Percentiles rank a stretch among this genome's conserved stretches.
phyloP scores from a whole-genome alignment of 495 filamentous ascomycete species.

The Glonium stellatum region DNA sequence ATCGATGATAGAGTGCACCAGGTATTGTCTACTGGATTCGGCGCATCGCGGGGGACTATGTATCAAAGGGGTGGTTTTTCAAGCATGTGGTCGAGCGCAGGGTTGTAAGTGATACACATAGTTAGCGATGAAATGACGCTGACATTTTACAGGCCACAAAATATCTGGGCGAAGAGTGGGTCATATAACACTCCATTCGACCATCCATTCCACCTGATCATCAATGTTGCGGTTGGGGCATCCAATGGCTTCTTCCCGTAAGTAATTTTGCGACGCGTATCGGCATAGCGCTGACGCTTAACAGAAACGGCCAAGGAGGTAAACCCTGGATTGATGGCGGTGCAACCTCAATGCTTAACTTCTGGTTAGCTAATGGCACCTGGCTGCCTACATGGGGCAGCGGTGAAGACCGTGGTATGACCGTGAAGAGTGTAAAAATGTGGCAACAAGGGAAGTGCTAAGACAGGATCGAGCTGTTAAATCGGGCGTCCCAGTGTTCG shows the following conservation, averaged over 20 bases:
- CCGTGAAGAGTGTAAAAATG: neutral
- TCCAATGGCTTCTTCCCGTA: conserved; percentile 3
- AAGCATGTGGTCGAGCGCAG: too few relatives aligned
- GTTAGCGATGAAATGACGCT: neutral
- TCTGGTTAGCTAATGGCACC: neutral
- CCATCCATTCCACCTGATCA: conserved; percentile 2
- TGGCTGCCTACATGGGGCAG: conserved; percentile 1
- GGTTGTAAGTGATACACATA: neutral
- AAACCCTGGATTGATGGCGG: conserved; percentile 1
- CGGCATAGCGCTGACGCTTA: neutral
- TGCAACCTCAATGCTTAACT: neutral
- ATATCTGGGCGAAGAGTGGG: conserved; percentile 3
- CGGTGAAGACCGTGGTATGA: neutral
- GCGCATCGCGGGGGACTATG: too few relatives aligned
- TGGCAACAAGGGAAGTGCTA: conserved; percentile 2
- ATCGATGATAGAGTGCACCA: too few relatives aligned
- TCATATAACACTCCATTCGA: conserved; percentile 7
- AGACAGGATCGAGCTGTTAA: too few relatives aligned
- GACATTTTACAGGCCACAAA: too few relatives aligned
- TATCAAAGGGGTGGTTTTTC: too few relatives aligned
- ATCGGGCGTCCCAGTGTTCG: too few relatives aligned
- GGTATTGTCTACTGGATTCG: too few relatives aligned
- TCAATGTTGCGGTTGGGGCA: conserved; percentile 6
- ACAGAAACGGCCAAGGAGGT: neutral
- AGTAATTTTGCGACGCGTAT: neutral